A percentile compares a stretch with the other conserved stretches of the same genome.
Conservation (phyloP, 176 grass and related monocot species). For the Aegilops bicornis region DNA sequence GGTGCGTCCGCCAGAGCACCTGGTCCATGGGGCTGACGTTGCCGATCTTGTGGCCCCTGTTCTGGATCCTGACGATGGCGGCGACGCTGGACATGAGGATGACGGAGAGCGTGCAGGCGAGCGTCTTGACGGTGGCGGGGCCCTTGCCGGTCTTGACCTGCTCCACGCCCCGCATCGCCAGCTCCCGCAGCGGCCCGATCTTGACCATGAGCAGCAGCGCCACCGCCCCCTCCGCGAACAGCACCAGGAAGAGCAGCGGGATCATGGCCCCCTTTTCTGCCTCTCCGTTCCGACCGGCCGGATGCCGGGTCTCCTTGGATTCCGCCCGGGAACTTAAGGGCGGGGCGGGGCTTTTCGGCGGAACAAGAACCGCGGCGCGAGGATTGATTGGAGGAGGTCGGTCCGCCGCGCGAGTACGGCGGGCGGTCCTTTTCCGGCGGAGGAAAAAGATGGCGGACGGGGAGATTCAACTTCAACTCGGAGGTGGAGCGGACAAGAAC, state of each 20-base stretch:
- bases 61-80: constrained; percentile 90
- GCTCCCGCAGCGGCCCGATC: constrained; percentile 81
- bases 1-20: constrained; percentile 93
- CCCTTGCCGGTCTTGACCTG: constrained; percentile 78
- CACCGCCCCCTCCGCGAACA: constrained; percentile 77
- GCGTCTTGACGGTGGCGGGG: constrained; percentile 84
- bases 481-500: constrained; percentile 3
- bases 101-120: constrained; percentile 80
- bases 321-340: not conserved
- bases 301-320: not conserved
- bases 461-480: not conserved
- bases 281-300: not conserved
- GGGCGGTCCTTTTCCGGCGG: not conserved
- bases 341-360: not conserved
- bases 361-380: too few relatives aligned
- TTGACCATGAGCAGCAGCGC: constrained; percentile 89
- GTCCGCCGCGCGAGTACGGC: not conserved
- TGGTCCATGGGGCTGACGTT: constrained; percentile 95
- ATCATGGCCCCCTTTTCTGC: constrained; percentile 47
- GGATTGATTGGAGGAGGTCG: not conserved
- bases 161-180: constrained; percentile 77
- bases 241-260: constrained; percentile 77
- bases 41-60: constrained; percentile 68
- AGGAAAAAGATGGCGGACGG: not conserved
- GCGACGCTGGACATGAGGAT: constrained; percentile 75